Percentiles rank a stretch among this genome's conserved stretches.
These are phyloP conservation scores for Penium margaritaceum DNA, from an alignment of 139 green algal genomes.

Conservation along the genomic window DNA sequence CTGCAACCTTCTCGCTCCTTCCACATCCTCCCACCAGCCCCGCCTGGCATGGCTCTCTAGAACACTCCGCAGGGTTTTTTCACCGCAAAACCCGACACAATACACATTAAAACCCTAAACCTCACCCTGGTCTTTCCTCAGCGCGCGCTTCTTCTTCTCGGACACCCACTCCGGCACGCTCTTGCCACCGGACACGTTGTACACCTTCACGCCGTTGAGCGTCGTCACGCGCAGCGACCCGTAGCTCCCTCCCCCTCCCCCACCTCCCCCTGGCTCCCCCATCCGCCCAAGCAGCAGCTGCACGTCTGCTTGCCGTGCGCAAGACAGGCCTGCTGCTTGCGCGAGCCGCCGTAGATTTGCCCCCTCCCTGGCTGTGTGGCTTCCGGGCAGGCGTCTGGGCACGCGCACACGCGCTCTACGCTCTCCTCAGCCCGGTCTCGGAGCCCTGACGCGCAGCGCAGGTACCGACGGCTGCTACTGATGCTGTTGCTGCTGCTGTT, in stretches of 20 bases:
- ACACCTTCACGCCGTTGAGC: slow-evolving; percentile 90
- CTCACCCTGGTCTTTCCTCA: slow-evolving; percentile 66
- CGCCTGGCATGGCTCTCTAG: neutral
- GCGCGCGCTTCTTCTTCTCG: slow-evolving; percentile 73
- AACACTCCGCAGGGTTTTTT: neutral
- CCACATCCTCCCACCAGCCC: neutral
- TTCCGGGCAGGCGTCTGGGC: too few relatives aligned
- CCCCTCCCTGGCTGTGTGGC: too few relatives aligned
- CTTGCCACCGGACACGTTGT: slow-evolving; percentile 79
- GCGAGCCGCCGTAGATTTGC: too few relatives aligned
- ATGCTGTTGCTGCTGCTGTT: too few relatives aligned
- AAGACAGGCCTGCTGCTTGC: too few relatives aligned
- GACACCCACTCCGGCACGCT: slow-evolving; percentile 78
- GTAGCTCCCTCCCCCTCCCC: neutral
- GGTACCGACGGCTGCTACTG: too few relatives aligned
- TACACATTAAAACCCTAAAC: neutral
- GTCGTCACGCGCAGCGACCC: slow-evolving; percentile 53
- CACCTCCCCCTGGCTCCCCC: neutral
- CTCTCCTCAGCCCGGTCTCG: too few relatives aligned
- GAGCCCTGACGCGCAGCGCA: too few relatives aligned
- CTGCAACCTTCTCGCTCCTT: too few relatives aligned
- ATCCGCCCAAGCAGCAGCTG: too few relatives aligned
- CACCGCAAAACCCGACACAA: neutral
- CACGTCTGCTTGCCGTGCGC: too few relatives aligned
- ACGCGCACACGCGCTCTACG: too few relatives aligned